Conservation (phyloP, 768 basidiomycete species). For the Symmetrospora coprosmae region DNA sequence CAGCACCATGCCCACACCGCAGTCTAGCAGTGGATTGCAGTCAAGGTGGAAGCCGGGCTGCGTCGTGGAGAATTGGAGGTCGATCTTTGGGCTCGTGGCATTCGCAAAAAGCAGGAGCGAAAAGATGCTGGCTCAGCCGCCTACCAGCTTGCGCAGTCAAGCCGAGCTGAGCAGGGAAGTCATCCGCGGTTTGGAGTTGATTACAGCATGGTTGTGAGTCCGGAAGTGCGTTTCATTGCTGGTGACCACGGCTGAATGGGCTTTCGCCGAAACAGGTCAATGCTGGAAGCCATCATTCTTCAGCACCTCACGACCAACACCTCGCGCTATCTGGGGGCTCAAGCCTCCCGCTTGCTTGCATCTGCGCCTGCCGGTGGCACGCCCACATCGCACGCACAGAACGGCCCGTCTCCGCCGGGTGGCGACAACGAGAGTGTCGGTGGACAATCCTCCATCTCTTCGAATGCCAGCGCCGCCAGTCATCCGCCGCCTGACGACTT, state of each 20-base stretch:
- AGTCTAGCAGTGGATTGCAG: no score
- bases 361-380: background rate
- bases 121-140: background rate
- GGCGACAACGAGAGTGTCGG: constrained; percentile 2
- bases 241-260: no score
- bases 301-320: constrained; percentile 14
- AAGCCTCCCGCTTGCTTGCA: constrained; percentile 3
- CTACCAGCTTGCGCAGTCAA: background rate
- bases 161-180: background rate
- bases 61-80: constrained; percentile 26
- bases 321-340: constrained; percentile 3
- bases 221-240: no score
- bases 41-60: constrained; percentile 24
- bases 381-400: background rate
- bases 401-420: background rate
- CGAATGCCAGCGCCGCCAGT: background rate
- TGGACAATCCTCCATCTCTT: background rate
- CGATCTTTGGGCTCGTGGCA: constrained; percentile 29
- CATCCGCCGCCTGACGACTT: background rate
- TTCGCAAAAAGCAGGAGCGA: constrained; percentile 28
- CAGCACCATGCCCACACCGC: no score
- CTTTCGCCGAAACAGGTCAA: background rate
- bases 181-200: constrained; percentile 6
- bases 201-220: constrained; percentile 17
- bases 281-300: constrained; percentile 23